Conservation (phyloP, 139 green algal genomes). For the Protoeuglena noctilucae region DNA sequence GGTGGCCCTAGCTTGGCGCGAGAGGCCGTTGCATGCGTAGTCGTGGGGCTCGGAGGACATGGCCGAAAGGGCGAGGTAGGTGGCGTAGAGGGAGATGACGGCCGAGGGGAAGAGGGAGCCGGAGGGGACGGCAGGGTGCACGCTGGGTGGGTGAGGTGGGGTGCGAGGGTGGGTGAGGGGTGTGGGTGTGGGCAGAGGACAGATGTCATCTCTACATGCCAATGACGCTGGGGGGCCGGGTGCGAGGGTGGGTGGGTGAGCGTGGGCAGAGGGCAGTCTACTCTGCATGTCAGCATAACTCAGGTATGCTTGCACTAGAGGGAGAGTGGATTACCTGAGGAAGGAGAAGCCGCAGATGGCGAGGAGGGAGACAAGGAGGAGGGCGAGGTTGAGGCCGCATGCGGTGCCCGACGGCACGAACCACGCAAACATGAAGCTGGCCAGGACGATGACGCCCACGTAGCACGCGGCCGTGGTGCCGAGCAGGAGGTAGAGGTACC, state of each 20-base stretch:
- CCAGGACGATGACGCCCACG: constrained; percentile 26
- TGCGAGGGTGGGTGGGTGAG: too few relatives aligned
- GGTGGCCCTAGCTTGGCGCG: constrained; percentile 30
- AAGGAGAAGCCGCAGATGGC: constrained; percentile 43
- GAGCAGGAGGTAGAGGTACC: constrained; percentile 70
- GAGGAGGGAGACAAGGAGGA: constrained; percentile 64
- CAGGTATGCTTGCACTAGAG: constrained; percentile 10
- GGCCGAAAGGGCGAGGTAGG: constrained; percentile 76
- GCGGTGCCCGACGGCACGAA: constrained; percentile 60
- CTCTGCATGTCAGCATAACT: too few relatives aligned
- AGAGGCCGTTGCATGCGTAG: constrained; percentile 3
- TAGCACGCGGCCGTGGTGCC: constrained; percentile 51
- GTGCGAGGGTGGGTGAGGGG: too few relatives aligned
- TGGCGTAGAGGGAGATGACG: constrained; percentile 66
- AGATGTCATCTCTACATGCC: too few relatives aligned
- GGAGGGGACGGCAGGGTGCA: constrained; percentile 30
- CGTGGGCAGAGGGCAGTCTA: too few relatives aligned
- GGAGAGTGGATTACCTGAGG: too few relatives aligned
- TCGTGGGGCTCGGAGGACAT: constrained; percentile 34
- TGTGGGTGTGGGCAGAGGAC: neutral
- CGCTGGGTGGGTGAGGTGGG: constrained; percentile 26
- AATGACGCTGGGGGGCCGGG: too few relatives aligned
- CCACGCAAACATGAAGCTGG: constrained; percentile 61
- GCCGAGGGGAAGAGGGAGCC: constrained; percentile 80
- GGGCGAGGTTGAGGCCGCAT: constrained; percentile 75